Base-by-base conservation (phyloP, 2,329 filamentous ascomycete genomes). In the Sporothrix pallida region DNA sequence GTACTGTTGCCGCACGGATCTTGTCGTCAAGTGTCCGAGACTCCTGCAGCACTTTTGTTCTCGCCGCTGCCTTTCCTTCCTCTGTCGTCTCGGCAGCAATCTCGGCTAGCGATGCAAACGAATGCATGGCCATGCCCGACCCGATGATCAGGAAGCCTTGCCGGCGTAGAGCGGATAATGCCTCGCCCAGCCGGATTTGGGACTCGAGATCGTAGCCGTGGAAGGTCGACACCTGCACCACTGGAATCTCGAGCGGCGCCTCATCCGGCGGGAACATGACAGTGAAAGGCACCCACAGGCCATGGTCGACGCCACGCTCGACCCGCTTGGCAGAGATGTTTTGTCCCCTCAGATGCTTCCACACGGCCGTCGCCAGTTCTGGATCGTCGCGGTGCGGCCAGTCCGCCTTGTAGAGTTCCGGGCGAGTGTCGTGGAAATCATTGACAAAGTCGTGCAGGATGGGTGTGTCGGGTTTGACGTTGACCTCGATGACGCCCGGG, bases 241-340 rank as follows among this genome's bases (percentile, higher is more conserved):
- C 46, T 1, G 72, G 72, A 3, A 73, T 52, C 17, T 62, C 17
- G 3, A 73, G 48, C 1, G 71, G 62, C 9, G 54, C 62, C 20
- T 71, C 69, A 1, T 63, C 70, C 1, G 20, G 46, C 1, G 72
- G 69, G 20, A 74, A 74, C 69, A 74, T 71, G 73, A 74, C 69
- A 0, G 15, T 67, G 15, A 74, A 74, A 8, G 73, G 73, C 60
- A 74, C 73, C 72, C 73, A 74, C 4, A 74, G 12, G 42, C 73
- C 73, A n/a, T 74, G 73, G 69, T 74, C 73, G 31, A 74, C 60
- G 52, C 73, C 73, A 42, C 73, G 73, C 69, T 74, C 73, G 5
- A 71, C 72, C 0, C 72, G 31, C 37, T 71, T 74, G 1, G 72
- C 72, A 0, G 42, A 15, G 12, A 74, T 74, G 23, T 26, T 23